Evolutionary conservation across 164 flowering plant species (phyloP), one percentile per base, ranked within the genome.

Genomic region (Stephania cephalantha): DNA sequence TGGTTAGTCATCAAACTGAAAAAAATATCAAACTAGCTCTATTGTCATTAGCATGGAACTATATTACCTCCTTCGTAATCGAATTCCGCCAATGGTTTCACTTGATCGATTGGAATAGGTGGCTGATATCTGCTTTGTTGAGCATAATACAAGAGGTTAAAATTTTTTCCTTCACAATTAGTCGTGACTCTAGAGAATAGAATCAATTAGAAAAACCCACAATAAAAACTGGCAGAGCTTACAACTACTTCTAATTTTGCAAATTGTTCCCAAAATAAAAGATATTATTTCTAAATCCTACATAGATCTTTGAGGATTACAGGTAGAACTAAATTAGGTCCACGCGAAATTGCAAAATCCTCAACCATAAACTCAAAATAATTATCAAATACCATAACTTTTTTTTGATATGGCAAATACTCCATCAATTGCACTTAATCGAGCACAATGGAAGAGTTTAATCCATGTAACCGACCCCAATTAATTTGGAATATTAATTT

Each of bases 91-190:
- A 75, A 84, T 22, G 90, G 89, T 75, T 85, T 87, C 78, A 89
- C 90, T 79, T 86, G 90, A 70, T 89, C 90, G 72, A 70, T 84
- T 44, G 93, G 89, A 74, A 89, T 79, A 29, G 93, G 93, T 11
- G 85, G 79, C 64, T 89, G 93, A 72, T 88, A 89, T 52, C 92
- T 89, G 81, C 69, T 78, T 70, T 70, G 15, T 10, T 30, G 44
- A 46, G 12, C 4, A 22, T 20, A 7, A 17, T 2, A 42, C 8
- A 3, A 6, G 22, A 6, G 29, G 22, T n/a, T 5, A 42, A 17
- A 18, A 13, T 11, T 44, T 2, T 2, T 5, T 69, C 2, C 4
- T 35, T 2, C 42, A 35, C 42, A 35, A 4, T 35, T 35, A 35
- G 2, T 35, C 4, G 42, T 35, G 4, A 35, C 4, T 2, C 4